Evolutionary conservation across 805 yeast species (phyloP).

Genomic region (Zygosaccharomyces siamensis): DNA sequence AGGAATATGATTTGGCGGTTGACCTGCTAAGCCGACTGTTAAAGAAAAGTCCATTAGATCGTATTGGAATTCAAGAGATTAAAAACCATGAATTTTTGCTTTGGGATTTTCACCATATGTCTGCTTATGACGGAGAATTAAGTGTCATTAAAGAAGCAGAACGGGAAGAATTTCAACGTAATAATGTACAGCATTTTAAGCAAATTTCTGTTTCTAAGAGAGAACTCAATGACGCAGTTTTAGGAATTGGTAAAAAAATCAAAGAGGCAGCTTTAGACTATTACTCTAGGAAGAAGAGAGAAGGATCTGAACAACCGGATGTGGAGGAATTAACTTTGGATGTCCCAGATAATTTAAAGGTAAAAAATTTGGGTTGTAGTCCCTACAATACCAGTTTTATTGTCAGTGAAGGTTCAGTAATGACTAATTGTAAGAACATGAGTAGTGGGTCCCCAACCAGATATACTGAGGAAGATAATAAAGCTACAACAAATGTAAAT

Average conservation of each 20-base stretch:
- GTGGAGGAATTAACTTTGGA: background rate
- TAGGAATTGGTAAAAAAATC: constrained; percentile 71
- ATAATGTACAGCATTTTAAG: constrained; percentile 29
- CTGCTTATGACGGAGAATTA: constrained; percentile 9
- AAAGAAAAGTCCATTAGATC: constrained; percentile 59
- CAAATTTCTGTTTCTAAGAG: constrained; percentile 58
- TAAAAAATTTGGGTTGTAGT: background rate
- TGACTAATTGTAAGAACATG: constrained; percentile 14
- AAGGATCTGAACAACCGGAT: constrained; percentile 1
- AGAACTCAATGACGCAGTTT: constrained; percentile 72
- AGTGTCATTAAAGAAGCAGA: constrained; percentile 16
- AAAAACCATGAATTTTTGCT: constrained; percentile 70
- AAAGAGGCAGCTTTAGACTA: constrained; percentile 32
- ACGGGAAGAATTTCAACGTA: constrained; percentile 29
- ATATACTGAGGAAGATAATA: background rate
- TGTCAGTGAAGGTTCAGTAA: constrained; percentile 24
- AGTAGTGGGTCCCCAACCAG: background rate
- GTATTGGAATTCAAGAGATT: constrained; percentile 68
- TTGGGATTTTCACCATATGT: constrained; percentile 36
- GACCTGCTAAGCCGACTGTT: constrained; percentile 61
- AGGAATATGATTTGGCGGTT: constrained; percentile 42
- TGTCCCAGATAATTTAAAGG: background rate
- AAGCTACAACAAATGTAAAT: background rate
- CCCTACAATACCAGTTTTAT: constrained; percentile 16
- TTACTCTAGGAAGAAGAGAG: background rate